Base-by-base conservation (phyloP, 805 yeast species). In the Starmerella powellii region DNA sequence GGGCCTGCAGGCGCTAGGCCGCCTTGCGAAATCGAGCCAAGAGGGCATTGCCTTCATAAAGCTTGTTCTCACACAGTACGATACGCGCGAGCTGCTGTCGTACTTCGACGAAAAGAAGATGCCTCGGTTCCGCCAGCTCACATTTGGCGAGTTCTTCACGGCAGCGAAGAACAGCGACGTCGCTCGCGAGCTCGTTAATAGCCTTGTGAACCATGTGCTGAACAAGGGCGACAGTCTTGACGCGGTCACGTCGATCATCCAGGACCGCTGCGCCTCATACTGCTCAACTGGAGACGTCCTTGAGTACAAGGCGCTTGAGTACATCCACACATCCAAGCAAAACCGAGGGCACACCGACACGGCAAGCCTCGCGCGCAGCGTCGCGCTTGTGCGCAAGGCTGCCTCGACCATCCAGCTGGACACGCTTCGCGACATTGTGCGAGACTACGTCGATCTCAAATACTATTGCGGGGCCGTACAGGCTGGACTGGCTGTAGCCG, bases 221-320 rank as follows among this genome's bases (percentile, higher is more conserved):
- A 70, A 83, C 30, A 76, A 82, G 50, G 97, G 98, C n/a, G 88
- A 84, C 3, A 81, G 94, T 0, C 88, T 91, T 34, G 97, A 88
- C 57, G 68, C 80, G 44, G 83, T 88, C 39, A 94, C 96, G 1
- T 76, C 78, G 28, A 76, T 87, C 1, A 65, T 91, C 39, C 95
- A 91, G 61, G 93, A 84, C 41, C 78, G 88, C 46, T 91, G 98
- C 66, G 94, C 94, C 1, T 77, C 94, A 0, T 91, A 86, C 62
- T 91, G 97, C 56, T 84, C 96, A 0, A 76, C 94, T 13, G 84
- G 81, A 51, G 98, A 91, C 61, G 95, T 91, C 21, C 71, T 86
- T 46, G 83, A 91, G 12, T 91, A 87, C 68, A 81, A 88, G 61
- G 97, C 96, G 0, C 77, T 86, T 53, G 98, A 91, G 59, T 86